These are phyloP conservation scores for Stropharia rugosoannulata DNA, from an alignment of 768 basidiomycete genomes.

Conservation along the genomic window DNA sequence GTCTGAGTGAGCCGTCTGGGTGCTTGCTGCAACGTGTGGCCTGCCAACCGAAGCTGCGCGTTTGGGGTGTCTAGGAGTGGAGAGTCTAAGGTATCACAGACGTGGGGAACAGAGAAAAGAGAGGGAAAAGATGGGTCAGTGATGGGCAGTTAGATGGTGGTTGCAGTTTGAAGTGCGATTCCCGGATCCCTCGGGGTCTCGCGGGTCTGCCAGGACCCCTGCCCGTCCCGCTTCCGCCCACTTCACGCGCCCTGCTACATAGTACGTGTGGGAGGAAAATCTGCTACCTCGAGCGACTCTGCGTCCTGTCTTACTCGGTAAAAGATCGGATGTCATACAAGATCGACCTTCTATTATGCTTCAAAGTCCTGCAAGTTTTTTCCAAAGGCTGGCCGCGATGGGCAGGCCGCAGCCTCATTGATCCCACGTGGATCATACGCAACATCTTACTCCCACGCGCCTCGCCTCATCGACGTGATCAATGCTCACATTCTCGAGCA, in stretches of 20 bases:
- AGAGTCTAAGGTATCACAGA: neutral
- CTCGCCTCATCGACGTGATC: no score
- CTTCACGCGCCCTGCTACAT: neutral
- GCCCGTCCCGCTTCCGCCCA: neutral
- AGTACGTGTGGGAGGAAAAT: no score
- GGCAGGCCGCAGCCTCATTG: neutral
- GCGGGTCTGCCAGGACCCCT: constrained; percentile 20
- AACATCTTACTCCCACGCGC: no score
- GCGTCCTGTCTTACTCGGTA: neutral
- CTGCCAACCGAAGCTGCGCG: neutral
- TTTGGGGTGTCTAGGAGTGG: neutral
- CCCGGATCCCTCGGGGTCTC: constrained; percentile 22
- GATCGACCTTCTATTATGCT: neutral
- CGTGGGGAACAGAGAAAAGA: constrained; percentile 1
- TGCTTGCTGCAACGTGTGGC: neutral
- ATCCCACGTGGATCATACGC: neutral
- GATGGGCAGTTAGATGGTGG: constrained; percentile 14
- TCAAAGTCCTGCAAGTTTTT: neutral
- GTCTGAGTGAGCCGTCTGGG: neutral
- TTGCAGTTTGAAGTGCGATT: constrained; percentile 15
- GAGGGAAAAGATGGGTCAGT: constrained; percentile 2
- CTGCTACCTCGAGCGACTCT: neutral
- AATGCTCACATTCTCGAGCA: no score
- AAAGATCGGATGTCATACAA: neutral
- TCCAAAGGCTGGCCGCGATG: neutral